phyloP scores from a whole-genome alignment of 2,329 filamentous ascomycete genomes.

The Tolypocladium pustulatum region DNA sequence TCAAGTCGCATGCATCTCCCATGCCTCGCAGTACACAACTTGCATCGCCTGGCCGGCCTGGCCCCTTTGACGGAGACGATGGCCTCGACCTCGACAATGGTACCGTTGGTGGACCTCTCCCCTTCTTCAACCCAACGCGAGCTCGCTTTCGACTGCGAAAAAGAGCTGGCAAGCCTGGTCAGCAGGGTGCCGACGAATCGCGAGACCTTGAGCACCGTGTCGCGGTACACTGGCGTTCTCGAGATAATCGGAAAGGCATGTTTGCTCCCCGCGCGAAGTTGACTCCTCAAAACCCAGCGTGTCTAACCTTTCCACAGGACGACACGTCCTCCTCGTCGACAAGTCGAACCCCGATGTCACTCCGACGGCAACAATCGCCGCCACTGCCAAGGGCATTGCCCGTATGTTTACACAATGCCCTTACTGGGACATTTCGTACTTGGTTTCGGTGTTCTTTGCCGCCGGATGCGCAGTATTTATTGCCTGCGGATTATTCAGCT shows the following conservation, averaged over 20 bases:
- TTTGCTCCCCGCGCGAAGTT: background rate
- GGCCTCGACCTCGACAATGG: too few species aligned
- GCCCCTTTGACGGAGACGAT: too few species aligned
- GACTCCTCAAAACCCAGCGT: background rate
- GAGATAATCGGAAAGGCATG: background rate
- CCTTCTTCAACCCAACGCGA: too few species aligned
- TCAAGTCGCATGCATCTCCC: too few species aligned
- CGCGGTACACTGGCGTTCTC: background rate
- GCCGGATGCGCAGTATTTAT: constrained; percentile 11
- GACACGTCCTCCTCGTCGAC: background rate
- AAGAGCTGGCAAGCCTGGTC: too few species aligned
- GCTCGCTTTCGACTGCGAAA: too few species aligned
- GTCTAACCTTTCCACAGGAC: too few species aligned
- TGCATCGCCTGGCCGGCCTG: too few species aligned
- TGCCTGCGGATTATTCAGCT: constrained; percentile 38
- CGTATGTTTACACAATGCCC: constrained; percentile 11
- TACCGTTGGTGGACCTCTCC: too few species aligned
- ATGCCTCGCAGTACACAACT: too few species aligned
- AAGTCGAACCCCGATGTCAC: background rate
- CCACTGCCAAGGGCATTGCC: constrained; percentile 5
- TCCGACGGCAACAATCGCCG: background rate
- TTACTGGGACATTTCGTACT: constrained; percentile 12
- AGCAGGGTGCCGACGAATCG: too few species aligned
- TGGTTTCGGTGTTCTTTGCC: constrained; percentile 10
- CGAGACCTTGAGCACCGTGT: background rate